Evolutionary conservation across 1,139 yeast genomes (phyloP).

Genomic region (Sugiyamaella castrensis): DNA sequence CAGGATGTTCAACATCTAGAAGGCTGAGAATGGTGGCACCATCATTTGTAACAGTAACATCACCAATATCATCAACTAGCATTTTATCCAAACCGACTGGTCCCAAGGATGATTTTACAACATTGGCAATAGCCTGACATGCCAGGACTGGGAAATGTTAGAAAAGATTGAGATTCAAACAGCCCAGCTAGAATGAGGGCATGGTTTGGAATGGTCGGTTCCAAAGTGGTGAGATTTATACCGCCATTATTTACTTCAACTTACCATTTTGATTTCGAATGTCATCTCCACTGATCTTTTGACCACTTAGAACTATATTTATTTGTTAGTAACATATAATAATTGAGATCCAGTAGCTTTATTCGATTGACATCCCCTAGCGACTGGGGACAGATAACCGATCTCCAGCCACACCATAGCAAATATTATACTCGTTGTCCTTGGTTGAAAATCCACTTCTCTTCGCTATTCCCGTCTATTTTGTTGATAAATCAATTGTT

Average conservation of each 20-base stretch:
- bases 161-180: neutral
- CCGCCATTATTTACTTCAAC: conserved; percentile 4
- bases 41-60: conserved; percentile 97
- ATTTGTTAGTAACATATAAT: conserved; percentile 17
- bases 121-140: conserved; percentile 95
- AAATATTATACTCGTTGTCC: no score
- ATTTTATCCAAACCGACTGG: conserved; percentile 98
- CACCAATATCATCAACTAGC: conserved; percentile 99
- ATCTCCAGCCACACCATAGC: no score
- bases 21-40: conserved; percentile 94
- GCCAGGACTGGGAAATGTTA: conserved; percentile 55
- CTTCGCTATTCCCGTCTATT: no score
- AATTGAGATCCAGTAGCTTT: no score
- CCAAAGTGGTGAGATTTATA: no score
- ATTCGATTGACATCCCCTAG: no score
- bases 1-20: conserved; percentile 97
- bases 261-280: conserved; percentile 85
- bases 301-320: conserved; percentile 78
- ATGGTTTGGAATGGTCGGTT: no score
- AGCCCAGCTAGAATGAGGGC: neutral
- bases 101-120: conserved; percentile 93
- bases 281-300: conserved; percentile 93
- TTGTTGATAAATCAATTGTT: no score
- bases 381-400: no score
- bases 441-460: no score